Evolutionary conservation across 768 basidiomycete species (phyloP), one percentile per base, ranked within the genome.

Genomic region (Rubroboletus pulcherrimus): DNA sequence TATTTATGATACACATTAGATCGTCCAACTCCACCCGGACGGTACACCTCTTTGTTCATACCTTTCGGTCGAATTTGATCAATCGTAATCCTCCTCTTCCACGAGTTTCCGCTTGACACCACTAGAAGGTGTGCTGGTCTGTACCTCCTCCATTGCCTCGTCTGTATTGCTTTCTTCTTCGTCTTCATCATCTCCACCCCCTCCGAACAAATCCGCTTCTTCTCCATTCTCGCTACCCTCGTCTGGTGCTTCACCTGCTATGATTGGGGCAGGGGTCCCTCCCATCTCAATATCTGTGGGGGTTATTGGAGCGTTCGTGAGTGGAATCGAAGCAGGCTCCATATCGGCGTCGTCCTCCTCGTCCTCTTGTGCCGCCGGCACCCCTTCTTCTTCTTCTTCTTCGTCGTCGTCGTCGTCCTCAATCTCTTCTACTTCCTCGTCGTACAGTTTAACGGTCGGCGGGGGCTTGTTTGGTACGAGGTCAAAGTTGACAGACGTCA

Each of bases 11-110:
- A 65, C 60, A 62, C 58, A 66, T 68, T 71, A 73, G 53, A 65
- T 34, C 31, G 44, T 52, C 31, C 17, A 49, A 38, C 51, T 57
- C 65, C 39, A 58, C 55, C 31, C 3, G 7, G 19, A 17, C 38
- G 39, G 39, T 30, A 41, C 31, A 51, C 29, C 42, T 35, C 40
- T 37, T 34, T 60, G 47, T 65, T 12, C 38, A 52, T 54, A 53
- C 52, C 4, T 29, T 37, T 46, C 9, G 10, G 47, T 44, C 38
- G 53, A 40, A 31, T 21, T 12, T 31, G 41, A 44, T 68, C 74
- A 89, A 67, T 92, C 90, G 59, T 93, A 93, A 64, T 93, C 91
- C 59, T 93, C 90, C 63, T 91, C 91, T 66, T 93, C 91, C 3
- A 91, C 85, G 46, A 92, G 72, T 69, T 91, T 91, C 39, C 91